Base-by-base conservation (phyloP, 768 basidiomycete genomes). In the Hygrocybe punicea region DNA sequence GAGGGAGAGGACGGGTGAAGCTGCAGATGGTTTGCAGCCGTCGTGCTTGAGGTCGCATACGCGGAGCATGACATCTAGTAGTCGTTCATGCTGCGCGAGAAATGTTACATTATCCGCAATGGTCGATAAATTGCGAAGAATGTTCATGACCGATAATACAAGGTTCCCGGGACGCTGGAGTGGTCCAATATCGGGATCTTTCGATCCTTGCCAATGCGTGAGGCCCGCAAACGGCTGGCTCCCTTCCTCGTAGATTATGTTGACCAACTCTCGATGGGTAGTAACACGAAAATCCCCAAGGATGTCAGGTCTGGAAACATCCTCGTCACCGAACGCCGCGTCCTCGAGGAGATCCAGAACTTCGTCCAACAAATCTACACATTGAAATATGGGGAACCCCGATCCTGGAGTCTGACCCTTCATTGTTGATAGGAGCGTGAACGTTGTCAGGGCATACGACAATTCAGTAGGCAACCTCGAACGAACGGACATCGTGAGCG, bases 401-500 rank as follows among this genome's bases (percentile, higher is more conserved):
- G 79, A 78, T 13, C 78, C 79, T 21, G 79, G 76, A n/a, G 79
- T 77, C 56, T 81, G 82, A 9, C 84, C 85, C 25, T 83, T 83
- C 83, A 91, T 85, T 2, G 86, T 85, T 11, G 89, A 88, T 56
- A 97, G 74, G 66, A 96, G 75, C 3, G 86, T 86, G 62, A 98
- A 78, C 4, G 91, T 91, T 19, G 93, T 93, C 62, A 99, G 74
- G 4, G 90, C 92, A 68, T 94, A 98, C 3, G 93, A 87, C 53
- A 95, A 74, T 70, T 99, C 96, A 46, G 84, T 79, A 8, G 86
- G 80, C 40, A 98, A 73, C 35, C 95, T 80, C 35, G 91, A 96
- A 33, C 94, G 88, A 39, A 99, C 74, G 29, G 91, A 90, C 87
- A 99, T 86, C n/a, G 86, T 86, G 50, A 99, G 78, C n/a, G 85